A percentile compares a stretch with the other conserved stretches of the same genome.
Conservation (phyloP, 2,329 filamentous ascomycete genomes). For the Metarhizium robertsii region DNA sequence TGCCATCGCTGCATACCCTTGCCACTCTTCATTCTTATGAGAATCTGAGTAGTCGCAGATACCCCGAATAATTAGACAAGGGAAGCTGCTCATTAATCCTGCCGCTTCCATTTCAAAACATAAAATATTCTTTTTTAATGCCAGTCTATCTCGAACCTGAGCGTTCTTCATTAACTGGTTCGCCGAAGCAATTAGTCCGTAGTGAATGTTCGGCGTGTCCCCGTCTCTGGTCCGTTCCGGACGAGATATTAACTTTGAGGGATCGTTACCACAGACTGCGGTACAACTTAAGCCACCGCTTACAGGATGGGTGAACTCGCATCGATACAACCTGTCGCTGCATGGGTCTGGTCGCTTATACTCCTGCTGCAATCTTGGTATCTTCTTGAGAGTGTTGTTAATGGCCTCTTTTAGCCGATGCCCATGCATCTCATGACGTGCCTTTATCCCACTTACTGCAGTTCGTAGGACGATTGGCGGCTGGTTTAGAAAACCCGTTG, state of each 20-base stretch:
- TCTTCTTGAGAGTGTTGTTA: not conserved
- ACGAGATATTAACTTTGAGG: constrained; percentile 1
- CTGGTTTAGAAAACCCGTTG: not conserved
- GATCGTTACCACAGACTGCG: constrained; percentile 2
- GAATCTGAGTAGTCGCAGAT: too few relatives aligned
- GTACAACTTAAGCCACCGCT: constrained; percentile 6
- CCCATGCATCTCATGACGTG: not conserved
- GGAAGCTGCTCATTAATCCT: too few relatives aligned
- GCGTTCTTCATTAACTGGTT: constrained; percentile 13
- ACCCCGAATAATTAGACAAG: too few relatives aligned
- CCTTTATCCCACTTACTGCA: not conserved
- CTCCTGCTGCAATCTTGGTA: constrained; percentile 6
- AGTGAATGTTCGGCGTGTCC: constrained; percentile 9
- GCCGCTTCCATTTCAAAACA: too few relatives aligned
- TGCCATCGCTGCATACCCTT: too few relatives aligned
- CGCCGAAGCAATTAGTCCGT: constrained; percentile 6
- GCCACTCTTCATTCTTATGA: too few relatives aligned
- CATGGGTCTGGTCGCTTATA: constrained; percentile 5
- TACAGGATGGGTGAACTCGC: constrained; percentile 2
- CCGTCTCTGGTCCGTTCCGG: too few relatives aligned
- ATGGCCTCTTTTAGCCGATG: not conserved
- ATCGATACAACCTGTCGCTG: constrained; percentile 7
- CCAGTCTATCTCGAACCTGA: not conserved
- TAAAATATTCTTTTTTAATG: too few relatives aligned
- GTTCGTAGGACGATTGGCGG: too few relatives aligned